Percentiles rank a stretch among this genome's conserved stretches.
Conservation (phyloP, 805 yeast genomes). For the Kodamaea neixiangensis region DNA sequence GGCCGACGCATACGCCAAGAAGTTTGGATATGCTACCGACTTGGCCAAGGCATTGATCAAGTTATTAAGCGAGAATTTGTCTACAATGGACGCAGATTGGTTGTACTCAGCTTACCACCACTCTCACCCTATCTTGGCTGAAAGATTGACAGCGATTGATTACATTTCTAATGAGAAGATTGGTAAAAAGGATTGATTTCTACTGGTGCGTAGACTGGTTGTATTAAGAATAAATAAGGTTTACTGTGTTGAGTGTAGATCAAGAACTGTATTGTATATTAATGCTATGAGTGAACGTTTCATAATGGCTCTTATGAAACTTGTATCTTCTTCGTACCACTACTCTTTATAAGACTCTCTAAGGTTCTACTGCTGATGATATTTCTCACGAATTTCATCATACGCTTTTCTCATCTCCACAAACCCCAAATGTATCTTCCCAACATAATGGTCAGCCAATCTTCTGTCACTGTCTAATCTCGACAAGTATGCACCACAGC, state of each 20-base stretch:
- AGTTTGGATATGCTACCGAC: constrained; percentile 67
- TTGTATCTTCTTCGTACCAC: background rate
- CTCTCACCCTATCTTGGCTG: constrained; percentile 90
- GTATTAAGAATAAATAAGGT: background rate
- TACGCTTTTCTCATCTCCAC: constrained; percentile 68
- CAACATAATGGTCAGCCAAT: constrained; percentile 85
- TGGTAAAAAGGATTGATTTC: constrained; percentile 16
- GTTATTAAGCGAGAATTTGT: constrained; percentile 76
- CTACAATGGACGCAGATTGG: constrained; percentile 88
- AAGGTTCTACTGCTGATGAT: too few relatives aligned
- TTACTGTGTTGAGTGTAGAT: too few relatives aligned
- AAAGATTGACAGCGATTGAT: constrained; percentile 79
- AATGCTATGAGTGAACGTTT: too few relatives aligned
- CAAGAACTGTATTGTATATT: too few relatives aligned
- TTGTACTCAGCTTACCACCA: constrained; percentile 85
- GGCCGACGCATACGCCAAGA: constrained; percentile 86
- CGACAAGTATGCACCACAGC: constrained; percentile 87
- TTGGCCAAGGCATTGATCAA: constrained; percentile 73
- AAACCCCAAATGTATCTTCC: constrained; percentile 83
- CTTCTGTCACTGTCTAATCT: constrained; percentile 85
- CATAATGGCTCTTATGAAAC: too few relatives aligned
- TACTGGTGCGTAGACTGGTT: background rate
- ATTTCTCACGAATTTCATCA: constrained; percentile 33
- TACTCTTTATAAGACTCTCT: too few relatives aligned
- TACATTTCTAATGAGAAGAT: constrained; percentile 43